Conservation (phyloP, 192 early-diverging fungal genomes). For the Backusella macrospora region DNA sequence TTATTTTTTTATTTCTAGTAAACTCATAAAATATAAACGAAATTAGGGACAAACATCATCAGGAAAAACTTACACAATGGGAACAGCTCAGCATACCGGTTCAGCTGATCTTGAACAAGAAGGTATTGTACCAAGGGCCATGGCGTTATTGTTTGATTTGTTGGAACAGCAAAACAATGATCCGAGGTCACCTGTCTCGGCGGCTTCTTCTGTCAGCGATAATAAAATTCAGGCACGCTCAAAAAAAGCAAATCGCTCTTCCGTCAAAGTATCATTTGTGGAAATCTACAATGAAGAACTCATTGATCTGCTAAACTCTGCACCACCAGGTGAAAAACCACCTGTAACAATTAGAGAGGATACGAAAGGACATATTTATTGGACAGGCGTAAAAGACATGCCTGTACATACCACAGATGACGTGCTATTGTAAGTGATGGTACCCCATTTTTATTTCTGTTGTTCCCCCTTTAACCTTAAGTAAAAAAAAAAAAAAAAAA, state of each 20-base stretch:
- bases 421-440: constrained; percentile 61
- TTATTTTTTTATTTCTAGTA: not conserved
- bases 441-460: not conserved
- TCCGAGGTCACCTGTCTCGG: constrained; percentile 8
- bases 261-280: constrained; percentile 83
- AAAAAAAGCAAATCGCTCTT: constrained; percentile 31
- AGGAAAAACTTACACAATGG: constrained; percentile 98
- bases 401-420: constrained; percentile 70
- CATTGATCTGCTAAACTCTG: constrained; percentile 82
- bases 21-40: not conserved
- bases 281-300: constrained; percentile 98
- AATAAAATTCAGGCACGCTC: constrained; percentile 11
- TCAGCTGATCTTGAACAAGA: constrained; percentile 33
- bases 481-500: not conserved
- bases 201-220: not conserved
- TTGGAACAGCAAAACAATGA: constrained; percentile 22
- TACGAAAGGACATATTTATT: constrained; percentile 83
- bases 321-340: constrained; percentile 55
- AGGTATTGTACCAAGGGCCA: constrained; percentile 78
- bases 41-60: constrained; percentile 81
- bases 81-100: constrained; percentile 59
- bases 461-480: not conserved
- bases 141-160: constrained; percentile 60
- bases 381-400: constrained; percentile 84
- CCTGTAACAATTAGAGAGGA: constrained; percentile 83